Conservation (phyloP, 2,329 filamentous ascomycete species). For the Fusarium euwallaceae region DNA sequence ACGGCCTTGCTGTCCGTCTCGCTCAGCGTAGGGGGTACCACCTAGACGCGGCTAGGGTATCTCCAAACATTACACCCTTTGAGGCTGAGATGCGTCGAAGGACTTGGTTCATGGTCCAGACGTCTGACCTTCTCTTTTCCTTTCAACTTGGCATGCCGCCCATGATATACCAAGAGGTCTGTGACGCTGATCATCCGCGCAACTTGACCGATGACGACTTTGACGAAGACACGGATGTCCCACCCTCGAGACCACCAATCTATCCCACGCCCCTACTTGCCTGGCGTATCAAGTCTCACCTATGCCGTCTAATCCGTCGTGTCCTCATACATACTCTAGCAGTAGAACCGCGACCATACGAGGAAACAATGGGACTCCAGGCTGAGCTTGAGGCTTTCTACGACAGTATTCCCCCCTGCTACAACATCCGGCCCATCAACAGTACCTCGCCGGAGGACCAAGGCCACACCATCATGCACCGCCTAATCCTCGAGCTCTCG, state of each 20-base stretch:
- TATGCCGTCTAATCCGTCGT: conserved; percentile 59
- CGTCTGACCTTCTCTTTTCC: conserved; percentile 63
- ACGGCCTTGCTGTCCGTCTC: conserved; percentile 61
- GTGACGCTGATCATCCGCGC: conserved; percentile 60
- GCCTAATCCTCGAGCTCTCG: conserved; percentile 62
- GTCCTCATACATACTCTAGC: conserved; percentile 58
- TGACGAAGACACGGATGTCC: conserved; percentile 60
- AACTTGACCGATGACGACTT: conserved; percentile 66
- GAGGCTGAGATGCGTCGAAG: conserved; percentile 66
- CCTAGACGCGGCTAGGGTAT: conserved; percentile 60
- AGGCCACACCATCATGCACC: conserved; percentile 61
- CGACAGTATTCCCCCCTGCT: conserved; percentile 53
- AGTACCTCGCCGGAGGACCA: conserved; percentile 59
- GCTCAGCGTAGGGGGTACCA: conserved; percentile 67
- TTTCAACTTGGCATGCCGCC: conserved; percentile 67
- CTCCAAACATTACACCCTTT: conserved; percentile 59
- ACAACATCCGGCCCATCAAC: conserved; percentile 58
- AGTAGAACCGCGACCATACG: conserved; percentile 54
- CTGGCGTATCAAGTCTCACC: conserved; percentile 57
- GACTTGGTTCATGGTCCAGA: conserved; percentile 62
- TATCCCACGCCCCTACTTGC: conserved; percentile 61
- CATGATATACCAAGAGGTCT: conserved; percentile 62
- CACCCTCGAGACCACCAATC: conserved; percentile 56
- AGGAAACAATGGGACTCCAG: conserved; percentile 52
- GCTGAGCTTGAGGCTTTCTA: conserved; percentile 56